These are phyloP conservation scores for Neurospora tetrasperma DNA, from an alignment of 495 filamentous ascomycete species.

Conservation along the genomic window DNA sequence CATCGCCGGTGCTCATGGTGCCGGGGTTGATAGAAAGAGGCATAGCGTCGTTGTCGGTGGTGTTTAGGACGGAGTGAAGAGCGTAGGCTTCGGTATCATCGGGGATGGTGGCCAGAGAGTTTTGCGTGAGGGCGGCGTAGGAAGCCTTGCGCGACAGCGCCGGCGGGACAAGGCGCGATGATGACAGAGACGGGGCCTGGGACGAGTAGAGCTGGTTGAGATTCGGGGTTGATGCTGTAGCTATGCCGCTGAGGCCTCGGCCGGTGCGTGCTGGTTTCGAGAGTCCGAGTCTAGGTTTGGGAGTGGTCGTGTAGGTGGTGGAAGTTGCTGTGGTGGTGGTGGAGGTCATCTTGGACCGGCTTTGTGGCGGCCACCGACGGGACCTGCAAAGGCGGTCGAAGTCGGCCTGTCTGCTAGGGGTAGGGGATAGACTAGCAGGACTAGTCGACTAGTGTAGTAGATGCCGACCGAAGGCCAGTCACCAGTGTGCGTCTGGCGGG, in stretches of 20 bases:
- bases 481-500: background rate
- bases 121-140: slow-evolving; percentile 51
- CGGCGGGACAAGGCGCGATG: slow-evolving; percentile 30
- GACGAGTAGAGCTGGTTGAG: slow-evolving; percentile 38
- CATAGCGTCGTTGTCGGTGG: slow-evolving; percentile 32
- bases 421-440: background rate
- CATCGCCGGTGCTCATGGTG: slow-evolving; percentile 22
- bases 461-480: background rate
- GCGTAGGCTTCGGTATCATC: slow-evolving; percentile 53
- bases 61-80: slow-evolving; percentile 35
- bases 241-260: slow-evolving; percentile 31
- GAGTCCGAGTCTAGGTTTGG: slow-evolving; percentile 53
- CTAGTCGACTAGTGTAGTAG: background rate
- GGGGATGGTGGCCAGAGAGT: slow-evolving; percentile 47
- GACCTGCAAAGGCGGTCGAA: background rate
- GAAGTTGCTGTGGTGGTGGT: slow-evolving; percentile 14
- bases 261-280: slow-evolving; percentile 15
- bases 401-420: background rate
- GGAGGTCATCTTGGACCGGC: slow-evolving; percentile 21
- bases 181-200: slow-evolving; percentile 24
- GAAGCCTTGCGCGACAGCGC: slow-evolving; percentile 55
- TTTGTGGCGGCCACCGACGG: slow-evolving; percentile 4
- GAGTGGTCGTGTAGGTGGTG: slow-evolving; percentile 56
- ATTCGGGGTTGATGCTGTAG: slow-evolving; percentile 51
- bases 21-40: slow-evolving; percentile 20